Evolutionary conservation across 2,329 filamentous ascomycete genomes (phyloP).

Genomic region (Alternaria postmessia): DNA sequence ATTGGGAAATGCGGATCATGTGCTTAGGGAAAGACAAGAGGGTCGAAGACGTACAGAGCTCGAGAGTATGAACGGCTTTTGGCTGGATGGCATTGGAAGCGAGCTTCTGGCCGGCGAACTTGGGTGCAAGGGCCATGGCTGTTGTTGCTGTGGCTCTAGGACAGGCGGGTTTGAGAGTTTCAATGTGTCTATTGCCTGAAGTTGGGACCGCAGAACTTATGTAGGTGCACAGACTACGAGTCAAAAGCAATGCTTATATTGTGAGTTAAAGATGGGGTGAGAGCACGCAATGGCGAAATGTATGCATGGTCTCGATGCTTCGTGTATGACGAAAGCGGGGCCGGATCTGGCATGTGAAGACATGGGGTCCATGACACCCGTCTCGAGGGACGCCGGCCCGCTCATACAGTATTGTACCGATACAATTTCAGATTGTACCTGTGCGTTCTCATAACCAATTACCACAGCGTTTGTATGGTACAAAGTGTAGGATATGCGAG

Average conservation of each 20-base stretch:
- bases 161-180: not conserved
- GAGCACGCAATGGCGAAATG: conserved; percentile 30
- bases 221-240: not conserved
- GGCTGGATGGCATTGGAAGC: conserved; percentile 52
- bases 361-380: not conserved
- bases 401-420: not conserved
- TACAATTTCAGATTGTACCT: not conserved
- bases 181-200: not conserved
- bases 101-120: conserved; percentile 78
- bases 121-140: conserved; percentile 74
- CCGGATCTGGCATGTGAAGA: conserved; percentile 2
- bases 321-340: conserved; percentile 40
- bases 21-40: not conserved
- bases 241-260: not conserved
- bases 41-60: conserved; percentile 56
- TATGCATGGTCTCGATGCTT: conserved; percentile 28
- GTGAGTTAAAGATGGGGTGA: not conserved
- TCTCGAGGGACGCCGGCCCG: not conserved
- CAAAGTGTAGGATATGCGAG: not conserved
- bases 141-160: not conserved
- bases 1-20: not conserved
- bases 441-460: not conserved
- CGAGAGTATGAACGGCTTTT: conserved; percentile 61
- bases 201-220: not conserved
- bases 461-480: not conserved